phyloP scores from a whole-genome alignment of 768 basidiomycete species.

The Megacollybia marginata region DNA sequence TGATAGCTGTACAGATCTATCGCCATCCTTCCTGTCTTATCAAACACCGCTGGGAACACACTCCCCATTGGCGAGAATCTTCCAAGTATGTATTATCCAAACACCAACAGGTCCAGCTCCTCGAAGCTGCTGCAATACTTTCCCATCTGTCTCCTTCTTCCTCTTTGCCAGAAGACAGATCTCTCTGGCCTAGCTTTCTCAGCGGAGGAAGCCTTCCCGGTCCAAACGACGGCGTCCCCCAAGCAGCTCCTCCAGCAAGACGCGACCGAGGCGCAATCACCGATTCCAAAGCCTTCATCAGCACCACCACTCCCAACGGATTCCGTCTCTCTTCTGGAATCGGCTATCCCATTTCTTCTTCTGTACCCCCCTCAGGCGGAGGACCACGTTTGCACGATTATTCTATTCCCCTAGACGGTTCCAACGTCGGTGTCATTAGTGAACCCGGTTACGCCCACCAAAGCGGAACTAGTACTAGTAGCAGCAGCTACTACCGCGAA shows the following conservation, averaged over 20 bases:
- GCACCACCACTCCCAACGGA: neutral
- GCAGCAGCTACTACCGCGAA: neutral
- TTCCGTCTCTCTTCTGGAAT: slow-evolving; percentile 11
- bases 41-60: slow-evolving; percentile 98
- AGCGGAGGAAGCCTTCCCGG: slow-evolving; percentile 63
- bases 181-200: slow-evolving; percentile 83
- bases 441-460: slow-evolving; percentile 18
- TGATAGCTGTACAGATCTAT: slow-evolving; percentile 47
- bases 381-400: slow-evolving; percentile 63
- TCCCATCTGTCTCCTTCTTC: slow-evolving; percentile 71
- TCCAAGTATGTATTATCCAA: slow-evolving; percentile 87
- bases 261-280: neutral
- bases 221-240: slow-evolving; percentile 16
- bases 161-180: slow-evolving; percentile 83
- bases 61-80: slow-evolving; percentile 92
- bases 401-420: slow-evolving; percentile 33
- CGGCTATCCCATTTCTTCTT: slow-evolving; percentile 50
- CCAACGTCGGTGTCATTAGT: slow-evolving; percentile 58
- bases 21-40: slow-evolving; percentile 92
- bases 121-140: slow-evolving; percentile 96
- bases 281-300: slow-evolving; percentile 5
- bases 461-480: neutral
- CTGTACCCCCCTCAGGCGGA: slow-evolving; percentile 22
- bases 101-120: slow-evolving; percentile 94
- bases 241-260: slow-evolving; percentile 8